These are phyloP conservation scores for Aspergillus fischeri DNA, from an alignment of 2,329 filamentous ascomycete species.

Conservation along the genomic window DNA sequence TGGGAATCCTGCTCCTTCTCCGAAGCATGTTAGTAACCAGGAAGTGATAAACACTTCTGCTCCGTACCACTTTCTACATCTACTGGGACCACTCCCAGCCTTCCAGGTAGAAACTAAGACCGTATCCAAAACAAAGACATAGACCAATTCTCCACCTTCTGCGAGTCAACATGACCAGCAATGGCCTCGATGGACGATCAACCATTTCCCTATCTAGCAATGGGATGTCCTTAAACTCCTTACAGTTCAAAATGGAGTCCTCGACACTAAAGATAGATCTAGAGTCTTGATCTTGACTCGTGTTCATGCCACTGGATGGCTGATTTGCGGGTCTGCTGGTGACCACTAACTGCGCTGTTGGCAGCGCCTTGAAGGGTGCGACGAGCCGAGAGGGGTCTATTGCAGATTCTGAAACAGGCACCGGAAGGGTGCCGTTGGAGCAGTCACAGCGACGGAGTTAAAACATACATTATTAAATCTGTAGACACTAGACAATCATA, in stretches of 20 bases:
- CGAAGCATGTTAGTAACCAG: neutral
- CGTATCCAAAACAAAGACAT: neutral
- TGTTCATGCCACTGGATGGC: neutral
- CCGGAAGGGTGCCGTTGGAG: neutral
- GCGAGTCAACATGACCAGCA: neutral
- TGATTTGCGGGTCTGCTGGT: neutral
- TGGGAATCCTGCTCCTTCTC: neutral
- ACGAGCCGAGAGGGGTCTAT: conserved; percentile 2
- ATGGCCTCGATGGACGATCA: neutral
- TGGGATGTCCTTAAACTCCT: too few relatives aligned
- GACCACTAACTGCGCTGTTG: neutral
- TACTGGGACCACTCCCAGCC: neutral
- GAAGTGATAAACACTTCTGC: neutral
- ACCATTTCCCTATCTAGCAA: neutral
- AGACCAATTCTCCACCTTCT: neutral
- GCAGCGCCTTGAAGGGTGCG: neutral
- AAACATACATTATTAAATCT: neutral
- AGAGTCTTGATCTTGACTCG: neutral
- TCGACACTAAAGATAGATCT: neutral
- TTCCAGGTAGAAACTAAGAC: neutral
- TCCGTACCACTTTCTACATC: neutral
- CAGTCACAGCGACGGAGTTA: neutral
- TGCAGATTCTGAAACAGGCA: conserved; percentile 15
- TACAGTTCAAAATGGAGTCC: neutral
- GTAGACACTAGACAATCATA: neutral